A percentile compares a stretch with the other conserved stretches of the same genome.
Evolutionary conservation across 768 basidiomycete species (phyloP).

Genomic region (Boletus barrowsii): DNA sequence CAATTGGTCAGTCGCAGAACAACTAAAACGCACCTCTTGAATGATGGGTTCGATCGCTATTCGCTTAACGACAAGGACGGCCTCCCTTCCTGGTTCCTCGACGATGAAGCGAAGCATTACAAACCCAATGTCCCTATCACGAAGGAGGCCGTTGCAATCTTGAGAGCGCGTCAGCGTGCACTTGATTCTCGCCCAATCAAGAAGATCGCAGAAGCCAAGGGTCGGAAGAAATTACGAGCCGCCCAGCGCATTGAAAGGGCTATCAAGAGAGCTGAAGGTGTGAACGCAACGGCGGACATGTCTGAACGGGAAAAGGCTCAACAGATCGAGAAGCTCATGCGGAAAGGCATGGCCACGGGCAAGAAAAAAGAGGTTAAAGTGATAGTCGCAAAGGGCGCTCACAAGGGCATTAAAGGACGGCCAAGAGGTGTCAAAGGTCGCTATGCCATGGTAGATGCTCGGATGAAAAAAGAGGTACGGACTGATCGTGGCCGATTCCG

Average conservation of each 20-base stretch:
- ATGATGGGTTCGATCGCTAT: conserved; percentile 94
- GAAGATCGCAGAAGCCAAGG: conserved; percentile 98
- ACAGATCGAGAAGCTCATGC: conserved; percentile 90
- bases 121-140: conserved; percentile 95
- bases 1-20: conserved; percentile 86
- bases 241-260: conserved; percentile 83
- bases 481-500: not conserved
- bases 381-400: conserved; percentile 87
- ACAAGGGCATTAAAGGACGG: conserved; percentile 87
- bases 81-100: conserved; percentile 94
- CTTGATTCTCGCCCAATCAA: conserved; percentile 97
- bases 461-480: conserved; percentile 88
- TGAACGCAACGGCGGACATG: conserved; percentile 83
- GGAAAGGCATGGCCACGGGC: conserved; percentile 66
- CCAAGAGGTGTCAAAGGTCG: conserved; percentile 96
- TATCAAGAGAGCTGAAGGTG: conserved; percentile 93
- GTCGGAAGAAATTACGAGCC: conserved; percentile 91
- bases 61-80: conserved; percentile 89
- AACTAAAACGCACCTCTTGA: conserved; percentile 84
- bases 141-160: conserved; percentile 84
- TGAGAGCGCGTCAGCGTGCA: conserved; percentile 88
- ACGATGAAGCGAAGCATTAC: conserved; percentile 92
- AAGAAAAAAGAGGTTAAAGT: conserved; percentile 79
- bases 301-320: conserved; percentile 94
- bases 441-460: conserved; percentile 90